Evolutionary conservation across 2,329 filamentous ascomycete species (phyloP).

Genomic region (Spiromastix sp.): DNA sequence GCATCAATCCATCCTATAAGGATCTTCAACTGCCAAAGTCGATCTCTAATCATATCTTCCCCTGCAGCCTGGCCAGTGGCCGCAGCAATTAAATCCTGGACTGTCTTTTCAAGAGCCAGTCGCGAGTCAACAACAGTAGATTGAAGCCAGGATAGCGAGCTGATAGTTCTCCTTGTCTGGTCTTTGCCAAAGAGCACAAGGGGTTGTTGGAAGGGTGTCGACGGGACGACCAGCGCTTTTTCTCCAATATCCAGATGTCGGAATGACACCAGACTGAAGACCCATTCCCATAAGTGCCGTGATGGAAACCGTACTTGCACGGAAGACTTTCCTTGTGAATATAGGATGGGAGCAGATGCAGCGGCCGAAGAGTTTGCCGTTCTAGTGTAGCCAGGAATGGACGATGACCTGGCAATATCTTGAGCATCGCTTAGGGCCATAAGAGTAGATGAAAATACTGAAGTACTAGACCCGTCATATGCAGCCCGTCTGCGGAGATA

Average conservation of each 20-base stretch:
- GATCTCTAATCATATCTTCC: conserved; percentile 42
- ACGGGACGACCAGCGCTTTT: conserved; percentile 49
- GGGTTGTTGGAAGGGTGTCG: conserved; percentile 24
- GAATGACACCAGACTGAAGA: conserved; percentile 55
- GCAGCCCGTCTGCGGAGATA: conserved; percentile 61
- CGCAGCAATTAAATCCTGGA: conserved; percentile 23
- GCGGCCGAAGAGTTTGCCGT: background rate
- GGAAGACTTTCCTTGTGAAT: conserved; percentile 15
- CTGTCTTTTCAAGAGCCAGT: conserved; percentile 51
- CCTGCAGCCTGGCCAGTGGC: conserved; percentile 22
- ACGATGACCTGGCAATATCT: conserved; percentile 26
- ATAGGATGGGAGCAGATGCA: conserved; percentile 1
- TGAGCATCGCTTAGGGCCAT: conserved; percentile 58
- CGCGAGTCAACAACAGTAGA: conserved; percentile 60
- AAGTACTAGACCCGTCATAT: conserved; percentile 49
- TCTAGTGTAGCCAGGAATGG: conserved; percentile 5
- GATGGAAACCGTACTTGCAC: conserved; percentile 21
- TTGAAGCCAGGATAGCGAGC: conserved; percentile 41
- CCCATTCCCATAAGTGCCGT: conserved; percentile 55
- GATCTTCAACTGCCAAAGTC: conserved; percentile 51
- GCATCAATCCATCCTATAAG: conserved; percentile 58
- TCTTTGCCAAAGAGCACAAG: conserved; percentile 21
- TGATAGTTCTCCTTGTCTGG: conserved; percentile 28
- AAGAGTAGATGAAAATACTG: conserved; percentile 63
- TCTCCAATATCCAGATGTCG: conserved; percentile 53